Evolutionary conservation across 177 flowering plant genomes (phyloP).

Genomic region (Vitis hybrid): DNA sequence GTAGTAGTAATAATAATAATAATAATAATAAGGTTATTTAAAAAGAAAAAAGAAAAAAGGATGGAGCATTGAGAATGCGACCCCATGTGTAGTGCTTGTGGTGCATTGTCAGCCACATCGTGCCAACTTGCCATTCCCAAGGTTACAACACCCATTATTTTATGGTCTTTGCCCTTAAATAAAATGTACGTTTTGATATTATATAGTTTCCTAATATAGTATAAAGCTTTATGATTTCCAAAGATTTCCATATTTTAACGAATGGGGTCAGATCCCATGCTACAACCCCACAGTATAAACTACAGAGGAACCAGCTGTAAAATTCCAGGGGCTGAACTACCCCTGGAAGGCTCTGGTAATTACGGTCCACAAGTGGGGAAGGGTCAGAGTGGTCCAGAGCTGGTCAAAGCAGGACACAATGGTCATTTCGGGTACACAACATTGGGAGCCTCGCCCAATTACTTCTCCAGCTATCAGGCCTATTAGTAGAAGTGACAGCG

Average conservation of each 20-base stretch:
- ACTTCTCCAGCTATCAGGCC: slow-evolving; percentile 14
- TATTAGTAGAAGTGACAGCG: slow-evolving; percentile 5
- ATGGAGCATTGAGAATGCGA: too few relatives aligned
- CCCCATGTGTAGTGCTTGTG: slow-evolving; percentile 9
- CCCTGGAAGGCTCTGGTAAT: background rate
- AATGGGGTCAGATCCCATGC: slow-evolving; percentile 14
- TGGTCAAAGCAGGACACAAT: slow-evolving; percentile 19
- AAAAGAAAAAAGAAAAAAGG: background rate
- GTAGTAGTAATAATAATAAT: too few relatives aligned
- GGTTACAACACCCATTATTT: background rate
- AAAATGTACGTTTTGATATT: background rate
- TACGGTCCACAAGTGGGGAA: background rate
- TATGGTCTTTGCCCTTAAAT: background rate
- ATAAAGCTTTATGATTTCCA: slow-evolving; percentile 9
- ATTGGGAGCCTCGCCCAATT: slow-evolving; percentile 13
- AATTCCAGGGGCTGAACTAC: slow-evolving; percentile 1
- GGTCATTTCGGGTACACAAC: slow-evolving; percentile 11
- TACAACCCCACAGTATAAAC: slow-evolving; percentile 8
- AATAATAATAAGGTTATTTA: background rate
- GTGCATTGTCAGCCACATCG: slow-evolving; percentile 8
- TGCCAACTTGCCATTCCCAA: slow-evolving; percentile 15
- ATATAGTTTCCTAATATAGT: slow-evolving; percentile 1
- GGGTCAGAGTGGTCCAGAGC: slow-evolving; percentile 28
- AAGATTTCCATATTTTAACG: slow-evolving; percentile 7
- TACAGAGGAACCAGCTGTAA: slow-evolving; percentile 12